phyloP scores from a whole-genome alignment of 2,329 filamentous ascomycete genomes.

The Diaporthe capsici region DNA sequence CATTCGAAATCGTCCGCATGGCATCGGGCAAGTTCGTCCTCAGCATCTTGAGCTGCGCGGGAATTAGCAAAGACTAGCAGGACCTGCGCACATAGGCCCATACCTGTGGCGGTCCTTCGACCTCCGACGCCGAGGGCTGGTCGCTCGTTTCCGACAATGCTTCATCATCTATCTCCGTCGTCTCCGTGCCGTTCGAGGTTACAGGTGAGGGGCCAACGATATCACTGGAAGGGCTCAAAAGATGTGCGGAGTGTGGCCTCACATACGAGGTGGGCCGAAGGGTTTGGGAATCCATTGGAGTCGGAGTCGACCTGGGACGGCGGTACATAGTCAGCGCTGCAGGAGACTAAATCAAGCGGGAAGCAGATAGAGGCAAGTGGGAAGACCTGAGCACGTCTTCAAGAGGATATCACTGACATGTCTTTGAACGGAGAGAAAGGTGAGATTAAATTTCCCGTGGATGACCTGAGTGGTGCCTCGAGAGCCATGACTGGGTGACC shows the following conservation, averaged over 20 bases:
- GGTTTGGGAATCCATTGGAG: constrained; percentile 60
- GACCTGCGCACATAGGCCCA: constrained; percentile 33
- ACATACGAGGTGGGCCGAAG: constrained; percentile 67
- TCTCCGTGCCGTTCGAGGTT: constrained; percentile 86
- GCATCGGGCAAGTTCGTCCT: constrained; percentile 70
- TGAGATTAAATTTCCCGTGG: constrained; percentile 70
- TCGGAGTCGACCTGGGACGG: constrained; percentile 61
- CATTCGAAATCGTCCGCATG: constrained; percentile 72
- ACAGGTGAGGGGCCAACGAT: constrained; percentile 86
- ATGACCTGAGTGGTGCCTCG: constrained; percentile 74
- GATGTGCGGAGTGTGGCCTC: constrained; percentile 63
- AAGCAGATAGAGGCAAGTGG: constrained; percentile 68
- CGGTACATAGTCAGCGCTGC: constrained; percentile 26
- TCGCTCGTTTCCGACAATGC: constrained; percentile 69
- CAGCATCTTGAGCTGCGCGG: constrained; percentile 63
- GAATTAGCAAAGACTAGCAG: constrained; percentile 45
- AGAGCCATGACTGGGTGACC: constrained; percentile 65
- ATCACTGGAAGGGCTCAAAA: constrained; percentile 75
- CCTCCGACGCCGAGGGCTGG: constrained; percentile 50
- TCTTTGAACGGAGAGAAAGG: constrained; percentile 67
- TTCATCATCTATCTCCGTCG: constrained; percentile 88
- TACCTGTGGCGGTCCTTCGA: constrained; percentile 56
- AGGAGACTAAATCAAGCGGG: constrained; percentile 12
- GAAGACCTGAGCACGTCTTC: constrained; percentile 46
- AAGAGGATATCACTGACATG: constrained; percentile 59